Conservation (phyloP, 73 alveolate genomes). For the Blepharisma stoltei region DNA sequence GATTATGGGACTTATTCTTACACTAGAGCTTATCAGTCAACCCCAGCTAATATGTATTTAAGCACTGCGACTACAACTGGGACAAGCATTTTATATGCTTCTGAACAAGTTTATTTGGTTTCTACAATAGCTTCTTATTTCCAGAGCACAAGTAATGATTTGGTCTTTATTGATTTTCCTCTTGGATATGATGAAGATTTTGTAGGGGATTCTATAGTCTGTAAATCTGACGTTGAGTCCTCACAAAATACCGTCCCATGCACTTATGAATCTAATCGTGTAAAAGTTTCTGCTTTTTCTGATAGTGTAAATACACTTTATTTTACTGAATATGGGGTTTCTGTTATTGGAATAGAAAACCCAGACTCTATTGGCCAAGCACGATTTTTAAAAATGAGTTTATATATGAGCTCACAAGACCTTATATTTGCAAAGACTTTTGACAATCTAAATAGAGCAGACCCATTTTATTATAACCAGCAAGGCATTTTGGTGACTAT, state of each 20-base stretch:
- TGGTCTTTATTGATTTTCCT: neutral
- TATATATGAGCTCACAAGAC: neutral
- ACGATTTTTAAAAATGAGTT: neutral
- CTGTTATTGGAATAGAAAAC: neutral
- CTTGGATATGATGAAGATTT: neutral
- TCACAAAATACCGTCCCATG: neutral
- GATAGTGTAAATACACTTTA: neutral
- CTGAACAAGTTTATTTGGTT: neutral
- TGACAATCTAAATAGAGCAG: constrained; percentile 14
- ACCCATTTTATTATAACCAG: neutral
- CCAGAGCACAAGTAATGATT: neutral
- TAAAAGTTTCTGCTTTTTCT: neutral
- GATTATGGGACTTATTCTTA: neutral
- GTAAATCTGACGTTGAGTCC: neutral
- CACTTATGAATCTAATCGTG: constrained; percentile 20
- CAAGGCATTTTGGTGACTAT: neutral
- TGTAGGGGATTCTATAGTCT: neutral
- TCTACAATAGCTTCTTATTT: neutral
- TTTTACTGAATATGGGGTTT: neutral
- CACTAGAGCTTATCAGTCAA: neutral
- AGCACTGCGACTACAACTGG: neutral
- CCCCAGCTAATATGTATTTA: constrained; percentile 6
- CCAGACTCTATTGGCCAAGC: neutral
- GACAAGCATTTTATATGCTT: neutral
- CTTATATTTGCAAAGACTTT: neutral